Percentiles rank a stretch among this genome's conserved stretches.
phyloP scores from a whole-genome alignment of 805 yeast species.

The Starmerella bombi region DNA sequence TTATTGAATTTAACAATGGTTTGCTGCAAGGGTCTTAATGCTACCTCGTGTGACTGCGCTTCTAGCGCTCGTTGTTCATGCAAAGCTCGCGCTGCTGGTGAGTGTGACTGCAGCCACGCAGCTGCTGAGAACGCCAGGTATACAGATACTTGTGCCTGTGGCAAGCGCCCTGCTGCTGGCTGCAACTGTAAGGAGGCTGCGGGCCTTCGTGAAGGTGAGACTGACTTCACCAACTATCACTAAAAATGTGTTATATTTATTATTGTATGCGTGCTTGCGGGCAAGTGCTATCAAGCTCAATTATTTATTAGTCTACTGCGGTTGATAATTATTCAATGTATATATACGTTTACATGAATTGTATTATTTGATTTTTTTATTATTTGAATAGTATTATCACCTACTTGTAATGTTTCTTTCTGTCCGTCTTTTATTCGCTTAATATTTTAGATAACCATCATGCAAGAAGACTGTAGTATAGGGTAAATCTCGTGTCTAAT shows the following conservation, averaged over 20 bases:
- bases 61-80: conserved; percentile 51
- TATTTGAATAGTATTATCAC: no score
- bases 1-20: conserved; percentile 22
- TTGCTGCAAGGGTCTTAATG: conserved; percentile 32
- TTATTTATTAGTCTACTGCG: no score
- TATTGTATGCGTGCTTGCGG: no score
- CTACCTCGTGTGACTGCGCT: conserved; percentile 44
- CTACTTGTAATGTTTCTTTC: no score
- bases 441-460: no score
- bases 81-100: conserved; percentile 45
- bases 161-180: conserved; percentile 38
- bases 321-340: no score
- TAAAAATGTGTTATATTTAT: not conserved
- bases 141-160: conserved; percentile 43
- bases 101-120: conserved; percentile 44
- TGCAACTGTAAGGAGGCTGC: conserved; percentile 44
- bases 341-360: not conserved
- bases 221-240: conserved; percentile 39
- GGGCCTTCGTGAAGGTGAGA: conserved; percentile 42
- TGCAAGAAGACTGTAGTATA: no score
- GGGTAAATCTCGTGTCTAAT: no score
- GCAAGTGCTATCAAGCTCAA: no score
- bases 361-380: not conserved
- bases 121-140: conserved; percentile 39
- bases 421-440: no score